These are phyloP conservation scores for Panicum miliaceum DNA, from an alignment of 176 grass and related monocot species.

Conservation along the genomic window DNA sequence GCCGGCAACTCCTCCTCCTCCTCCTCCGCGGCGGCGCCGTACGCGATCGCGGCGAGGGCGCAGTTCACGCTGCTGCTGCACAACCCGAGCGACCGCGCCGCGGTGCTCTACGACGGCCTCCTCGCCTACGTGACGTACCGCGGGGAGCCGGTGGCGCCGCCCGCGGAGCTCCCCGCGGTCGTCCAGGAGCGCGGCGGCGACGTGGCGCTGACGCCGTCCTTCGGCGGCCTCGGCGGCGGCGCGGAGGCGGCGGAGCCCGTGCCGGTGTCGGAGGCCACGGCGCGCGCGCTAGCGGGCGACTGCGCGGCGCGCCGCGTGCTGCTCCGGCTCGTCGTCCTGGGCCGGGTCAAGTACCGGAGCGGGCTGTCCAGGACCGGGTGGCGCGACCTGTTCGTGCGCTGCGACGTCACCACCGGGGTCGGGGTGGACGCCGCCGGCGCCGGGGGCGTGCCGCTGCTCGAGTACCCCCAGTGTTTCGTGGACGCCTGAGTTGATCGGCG, in stretches of 20 bases:
- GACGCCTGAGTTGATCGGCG: slow-evolving; percentile 48
- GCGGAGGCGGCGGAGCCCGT: slow-evolving; percentile 31
- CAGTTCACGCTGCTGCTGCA: slow-evolving; percentile 71
- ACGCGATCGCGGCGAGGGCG: slow-evolving; percentile 21
- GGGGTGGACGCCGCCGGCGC: slow-evolving; percentile 27
- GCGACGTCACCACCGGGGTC: slow-evolving; percentile 53
- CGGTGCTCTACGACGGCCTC: slow-evolving; percentile 61
- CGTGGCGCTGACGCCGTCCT: slow-evolving; percentile 50
- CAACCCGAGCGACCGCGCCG: slow-evolving; percentile 73
- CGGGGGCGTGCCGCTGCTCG: slow-evolving; percentile 61
- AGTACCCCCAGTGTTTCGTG: slow-evolving; percentile 63
- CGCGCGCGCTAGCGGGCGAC: slow-evolving; percentile 53
- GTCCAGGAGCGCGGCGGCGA: slow-evolving; percentile 58
- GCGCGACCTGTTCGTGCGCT: slow-evolving; percentile 68
- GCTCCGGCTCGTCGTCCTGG: slow-evolving; percentile 66
- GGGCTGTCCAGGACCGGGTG: slow-evolving; percentile 62
- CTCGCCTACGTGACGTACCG: slow-evolving; percentile 59
- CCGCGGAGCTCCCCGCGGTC: slow-evolving; percentile 45
- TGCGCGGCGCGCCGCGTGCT: slow-evolving; percentile 52
- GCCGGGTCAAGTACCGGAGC: slow-evolving; percentile 61
- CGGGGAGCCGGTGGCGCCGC: slow-evolving; percentile 55
- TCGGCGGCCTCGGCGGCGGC: slow-evolving; percentile 42
- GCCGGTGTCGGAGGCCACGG: slow-evolving; percentile 58
- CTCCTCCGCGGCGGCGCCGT: neutral
- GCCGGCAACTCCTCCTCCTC: neutral